These are phyloP conservation scores for Candida pseudocylindracea DNA, from an alignment of 1,139 yeast genomes.

Conservation along the genomic window DNA sequence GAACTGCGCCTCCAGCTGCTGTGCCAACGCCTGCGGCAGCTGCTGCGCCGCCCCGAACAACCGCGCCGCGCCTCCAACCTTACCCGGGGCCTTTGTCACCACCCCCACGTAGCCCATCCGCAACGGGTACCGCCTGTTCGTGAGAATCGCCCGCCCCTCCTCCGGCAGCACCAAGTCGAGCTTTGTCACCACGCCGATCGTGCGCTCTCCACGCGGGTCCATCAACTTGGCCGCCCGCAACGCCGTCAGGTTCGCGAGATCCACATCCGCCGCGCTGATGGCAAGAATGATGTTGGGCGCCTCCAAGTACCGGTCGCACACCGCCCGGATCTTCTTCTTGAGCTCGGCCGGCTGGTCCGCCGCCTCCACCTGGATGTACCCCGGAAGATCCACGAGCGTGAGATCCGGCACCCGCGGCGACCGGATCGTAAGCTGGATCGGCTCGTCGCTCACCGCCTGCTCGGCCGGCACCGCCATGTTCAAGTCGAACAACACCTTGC, in stretches of 20 bases:
- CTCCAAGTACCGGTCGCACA: constrained; percentile 72
- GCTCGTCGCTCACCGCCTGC: constrained; percentile 77
- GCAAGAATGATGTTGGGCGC: constrained; percentile 90
- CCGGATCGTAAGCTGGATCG: constrained; percentile 73
- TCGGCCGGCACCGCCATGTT: constrained; percentile 79
- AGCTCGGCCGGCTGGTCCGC: constrained; percentile 84
- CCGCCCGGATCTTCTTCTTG: constrained; percentile 51
- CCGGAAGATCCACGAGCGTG: constrained; percentile 88
- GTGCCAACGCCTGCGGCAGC: constrained; percentile 26
- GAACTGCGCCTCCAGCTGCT: constrained; percentile 36
- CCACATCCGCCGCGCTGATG: constrained; percentile 94
- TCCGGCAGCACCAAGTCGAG: constrained; percentile 72
- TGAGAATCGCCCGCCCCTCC: constrained; percentile 43
- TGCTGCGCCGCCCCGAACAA: constrained; percentile 15
- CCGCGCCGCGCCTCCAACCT: constrained; percentile 3
- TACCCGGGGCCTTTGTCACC: constrained; percentile 51
- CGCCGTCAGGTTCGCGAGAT: constrained; percentile 89
- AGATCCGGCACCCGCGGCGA: constrained; percentile 90
- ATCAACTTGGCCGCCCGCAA: constrained; percentile 79
- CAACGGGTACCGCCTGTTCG: constrained; percentile 69
- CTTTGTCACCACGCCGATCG: constrained; percentile 90
- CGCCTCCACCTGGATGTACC: constrained; percentile 91
- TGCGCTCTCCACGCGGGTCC: constrained; percentile 86
- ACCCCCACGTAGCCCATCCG: constrained; percentile 97
- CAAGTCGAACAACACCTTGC: constrained; percentile 60